A percentile compares a stretch with the other conserved stretches of the same genome.
These are phyloP conservation scores for Candida boleticola DNA, from an alignment of 805 yeast species.

Conservation along the genomic window DNA sequence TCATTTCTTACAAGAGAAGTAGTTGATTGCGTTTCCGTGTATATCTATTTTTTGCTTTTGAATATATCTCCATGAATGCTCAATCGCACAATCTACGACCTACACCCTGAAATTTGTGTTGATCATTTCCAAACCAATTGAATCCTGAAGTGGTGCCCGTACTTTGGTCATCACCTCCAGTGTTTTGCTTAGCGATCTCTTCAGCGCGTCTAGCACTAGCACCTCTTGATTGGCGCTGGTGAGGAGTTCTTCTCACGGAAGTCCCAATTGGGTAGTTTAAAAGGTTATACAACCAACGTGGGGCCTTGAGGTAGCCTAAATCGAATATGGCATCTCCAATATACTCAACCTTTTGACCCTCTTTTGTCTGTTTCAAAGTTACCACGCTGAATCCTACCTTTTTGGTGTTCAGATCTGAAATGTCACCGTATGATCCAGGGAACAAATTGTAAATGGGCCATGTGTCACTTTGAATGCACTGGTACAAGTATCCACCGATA, in stretches of 20 bases:
- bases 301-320: constrained; percentile 57
- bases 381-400: constrained; percentile 28
- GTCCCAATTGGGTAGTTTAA: constrained; percentile 28
- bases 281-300: constrained; percentile 36
- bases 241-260: constrained; percentile 28
- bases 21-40: too few relatives aligned
- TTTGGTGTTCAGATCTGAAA: constrained; percentile 13
- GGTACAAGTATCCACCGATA: constrained; percentile 56
- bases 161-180: too few relatives aligned
- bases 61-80: too few relatives aligned
- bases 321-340: constrained; percentile 46
- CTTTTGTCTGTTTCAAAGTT: background rate
- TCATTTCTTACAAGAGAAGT: too few relatives aligned
- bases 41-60: too few relatives aligned
- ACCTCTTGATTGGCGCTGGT: constrained; percentile 7
- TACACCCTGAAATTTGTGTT: constrained; percentile 28
- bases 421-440: constrained; percentile 24
- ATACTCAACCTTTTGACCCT: constrained; percentile 8
- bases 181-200: too few relatives aligned
- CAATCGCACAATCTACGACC: constrained; percentile 38
- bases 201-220: too few relatives aligned
- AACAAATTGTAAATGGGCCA: constrained; percentile 38
- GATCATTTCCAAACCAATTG: constrained; percentile 14
- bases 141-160: constrained; percentile 6
- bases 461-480: constrained; percentile 60